Evolutionary conservation across 371 early-diverging fungal species (phyloP).

Genomic region (Blakeslea trispora): DNA sequence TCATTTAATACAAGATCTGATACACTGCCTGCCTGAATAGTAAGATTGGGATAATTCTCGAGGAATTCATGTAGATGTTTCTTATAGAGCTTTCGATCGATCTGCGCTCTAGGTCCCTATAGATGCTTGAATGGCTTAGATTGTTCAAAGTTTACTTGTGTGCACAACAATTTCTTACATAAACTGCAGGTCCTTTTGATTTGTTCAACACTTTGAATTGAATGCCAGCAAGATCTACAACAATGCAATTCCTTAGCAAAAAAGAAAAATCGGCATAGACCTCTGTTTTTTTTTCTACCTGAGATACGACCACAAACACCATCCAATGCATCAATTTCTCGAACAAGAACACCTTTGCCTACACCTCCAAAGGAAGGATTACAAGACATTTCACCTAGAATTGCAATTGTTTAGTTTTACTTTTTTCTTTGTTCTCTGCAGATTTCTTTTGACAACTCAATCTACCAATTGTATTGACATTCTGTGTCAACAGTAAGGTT

Average conservation of each 20-base stretch:
- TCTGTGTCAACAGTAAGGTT: conserved; percentile 79
- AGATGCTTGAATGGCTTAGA: no score
- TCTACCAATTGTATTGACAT: conserved; percentile 72
- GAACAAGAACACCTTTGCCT: conserved; percentile 81
- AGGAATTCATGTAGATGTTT: conserved; percentile 69
- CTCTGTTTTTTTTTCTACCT: conserved; percentile 29
- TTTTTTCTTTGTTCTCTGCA: no score
- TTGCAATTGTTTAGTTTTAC: no score
- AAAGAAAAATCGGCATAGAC: neutral
- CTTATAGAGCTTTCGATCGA: conserved; percentile 81
- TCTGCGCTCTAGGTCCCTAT: conserved; percentile 83
- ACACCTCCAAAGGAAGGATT: conserved; percentile 90
- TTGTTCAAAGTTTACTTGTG: no score
- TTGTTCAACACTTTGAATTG: conserved; percentile 86
- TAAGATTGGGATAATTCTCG: conserved; percentile 68
- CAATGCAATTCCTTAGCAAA: neutral
- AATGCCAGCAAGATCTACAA: conserved; percentile 75
- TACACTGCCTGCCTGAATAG: conserved; percentile 72
- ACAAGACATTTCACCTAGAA: conserved; percentile 82
- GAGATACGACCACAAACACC: conserved; percentile 81
- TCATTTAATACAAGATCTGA: conserved; percentile 66
- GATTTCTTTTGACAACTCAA: neutral
- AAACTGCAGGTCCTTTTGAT: conserved; percentile 87
- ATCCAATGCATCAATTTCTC: conserved; percentile 86
- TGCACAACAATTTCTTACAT: conserved; percentile 43